Conservation (phyloP, 2,329 filamentous ascomycete genomes). For the Pseudogymnoascus sp. region DNA sequence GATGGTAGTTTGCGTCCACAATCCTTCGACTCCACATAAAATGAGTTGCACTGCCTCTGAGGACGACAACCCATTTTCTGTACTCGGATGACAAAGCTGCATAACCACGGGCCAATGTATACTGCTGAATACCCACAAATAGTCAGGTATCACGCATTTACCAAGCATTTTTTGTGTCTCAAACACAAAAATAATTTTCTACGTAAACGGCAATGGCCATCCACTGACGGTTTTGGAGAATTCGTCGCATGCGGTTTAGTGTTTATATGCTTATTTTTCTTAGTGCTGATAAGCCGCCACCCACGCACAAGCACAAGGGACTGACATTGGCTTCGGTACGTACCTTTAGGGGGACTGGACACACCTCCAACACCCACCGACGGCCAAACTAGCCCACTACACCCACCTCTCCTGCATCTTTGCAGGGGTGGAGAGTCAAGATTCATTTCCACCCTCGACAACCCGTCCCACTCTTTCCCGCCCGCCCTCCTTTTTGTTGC, state of each 20-base stretch:
- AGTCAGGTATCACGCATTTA: not conserved
- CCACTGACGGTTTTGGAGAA: not conserved
- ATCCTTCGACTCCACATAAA: not conserved
- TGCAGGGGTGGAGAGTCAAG: not conserved
- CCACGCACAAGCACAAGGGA: not conserved
- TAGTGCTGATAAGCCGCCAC: not conserved
- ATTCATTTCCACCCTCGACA: constrained; percentile 2
- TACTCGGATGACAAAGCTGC: not conserved
- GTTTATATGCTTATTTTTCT: not conserved
- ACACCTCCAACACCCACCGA: not conserved
- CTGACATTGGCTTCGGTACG: not conserved
- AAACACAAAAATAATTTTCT: not conserved
- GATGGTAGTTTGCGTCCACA: not conserved
- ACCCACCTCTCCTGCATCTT: not conserved
- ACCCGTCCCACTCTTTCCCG: not conserved
- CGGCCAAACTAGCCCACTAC: not conserved
- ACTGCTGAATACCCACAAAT: not conserved
- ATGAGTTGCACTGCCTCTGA: not conserved
- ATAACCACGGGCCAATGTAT: not conserved
- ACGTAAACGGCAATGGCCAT: not conserved
- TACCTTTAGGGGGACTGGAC: not conserved
- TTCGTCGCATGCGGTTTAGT: not conserved
- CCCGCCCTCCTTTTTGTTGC: not conserved
- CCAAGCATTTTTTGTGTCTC: not conserved
- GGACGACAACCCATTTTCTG: not conserved